Evolutionary conservation across 2,329 filamentous ascomycete species (phyloP).

Genomic region (Sphaerulina musiva): DNA sequence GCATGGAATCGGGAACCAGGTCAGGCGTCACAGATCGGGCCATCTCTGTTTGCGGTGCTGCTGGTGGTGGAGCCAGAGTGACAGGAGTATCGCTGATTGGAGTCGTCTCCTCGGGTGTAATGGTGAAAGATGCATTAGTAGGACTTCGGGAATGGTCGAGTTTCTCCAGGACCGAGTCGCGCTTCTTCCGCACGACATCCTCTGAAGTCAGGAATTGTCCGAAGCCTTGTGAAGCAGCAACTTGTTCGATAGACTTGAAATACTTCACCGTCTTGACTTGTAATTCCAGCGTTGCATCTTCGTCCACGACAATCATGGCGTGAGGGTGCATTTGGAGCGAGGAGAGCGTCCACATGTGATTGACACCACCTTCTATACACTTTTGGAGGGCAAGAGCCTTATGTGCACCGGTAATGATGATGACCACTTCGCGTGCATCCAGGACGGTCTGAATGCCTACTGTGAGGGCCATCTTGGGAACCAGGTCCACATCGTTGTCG

Average conservation of each 20-base stretch:
- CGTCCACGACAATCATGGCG: constrained; percentile 75
- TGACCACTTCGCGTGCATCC: constrained; percentile 71
- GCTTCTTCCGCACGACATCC: constrained; percentile 30
- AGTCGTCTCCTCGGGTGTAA: constrained; percentile 26
- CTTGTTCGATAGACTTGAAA: constrained; percentile 47
- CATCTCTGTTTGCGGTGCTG: constrained; percentile 16
- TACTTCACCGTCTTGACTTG: constrained; percentile 43
- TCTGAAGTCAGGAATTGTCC: constrained; percentile 38
- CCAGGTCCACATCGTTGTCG: constrained; percentile 62
- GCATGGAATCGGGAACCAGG: constrained; percentile 34
- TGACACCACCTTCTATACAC: constrained; percentile 74
- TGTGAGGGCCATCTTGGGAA: constrained; percentile 75
- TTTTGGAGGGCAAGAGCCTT: constrained; percentile 74
- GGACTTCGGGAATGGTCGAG: constrained; percentile 30
- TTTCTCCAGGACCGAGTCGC: constrained; percentile 33
- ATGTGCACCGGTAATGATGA: constrained; percentile 74
- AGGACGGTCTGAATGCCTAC: constrained; percentile 79
- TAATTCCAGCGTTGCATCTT: constrained; percentile 54
- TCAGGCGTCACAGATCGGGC: constrained; percentile 31
- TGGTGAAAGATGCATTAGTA: constrained; percentile 20
- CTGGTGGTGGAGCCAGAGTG: background rate
- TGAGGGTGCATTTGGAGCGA: constrained; percentile 73
- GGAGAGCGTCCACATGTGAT: constrained; percentile 87
- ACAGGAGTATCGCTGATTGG: constrained; percentile 27
- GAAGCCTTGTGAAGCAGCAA: constrained; percentile 41